These are phyloP conservation scores for Harringtonia aguacate DNA, from an alignment of 2,329 filamentous ascomycete genomes.

Conservation along the genomic window DNA sequence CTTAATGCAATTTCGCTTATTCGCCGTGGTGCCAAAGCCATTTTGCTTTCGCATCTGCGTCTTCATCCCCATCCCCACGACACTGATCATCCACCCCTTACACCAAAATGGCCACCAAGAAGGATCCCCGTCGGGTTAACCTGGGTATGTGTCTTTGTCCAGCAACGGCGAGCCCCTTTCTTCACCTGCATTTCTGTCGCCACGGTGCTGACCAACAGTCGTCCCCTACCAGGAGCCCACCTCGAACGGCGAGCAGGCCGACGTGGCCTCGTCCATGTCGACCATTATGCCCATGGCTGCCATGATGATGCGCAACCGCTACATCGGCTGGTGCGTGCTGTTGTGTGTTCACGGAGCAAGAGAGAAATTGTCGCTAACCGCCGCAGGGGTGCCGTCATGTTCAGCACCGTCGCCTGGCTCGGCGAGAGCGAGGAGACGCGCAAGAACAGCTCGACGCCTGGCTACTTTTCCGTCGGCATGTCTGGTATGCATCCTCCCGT, in stretches of 20 bases:
- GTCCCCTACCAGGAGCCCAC: slow-evolving; percentile 78
- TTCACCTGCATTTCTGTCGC: neutral
- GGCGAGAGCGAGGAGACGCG: slow-evolving; percentile 59
- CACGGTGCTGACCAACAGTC: slow-evolving; percentile 40
- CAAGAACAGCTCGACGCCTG: slow-evolving; percentile 56
- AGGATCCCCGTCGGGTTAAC: slow-evolving; percentile 11
- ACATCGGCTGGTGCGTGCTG: slow-evolving; percentile 47
- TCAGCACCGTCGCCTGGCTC: slow-evolving; percentile 67
- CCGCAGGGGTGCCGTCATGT: slow-evolving; percentile 60
- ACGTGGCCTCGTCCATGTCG: slow-evolving; percentile 59
- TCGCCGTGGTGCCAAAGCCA: neutral
- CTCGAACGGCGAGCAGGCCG: slow-evolving; percentile 50
- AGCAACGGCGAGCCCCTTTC: neutral
- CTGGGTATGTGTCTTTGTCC: slow-evolving; percentile 7
- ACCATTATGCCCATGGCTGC: slow-evolving; percentile 92
- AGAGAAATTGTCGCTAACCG: slow-evolving; percentile 2
- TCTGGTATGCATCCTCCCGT: slow-evolving; percentile 16
- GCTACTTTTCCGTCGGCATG: slow-evolving; percentile 26
- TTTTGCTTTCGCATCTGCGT: neutral
- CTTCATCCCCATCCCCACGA: neutral
- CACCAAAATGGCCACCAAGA: slow-evolving; percentile 9
- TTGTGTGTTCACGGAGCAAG: too few species aligned
- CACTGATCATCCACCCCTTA: neutral
- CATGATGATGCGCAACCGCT: slow-evolving; percentile 88
- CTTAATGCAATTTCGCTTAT: neutral